Conservation (phyloP, 2,329 filamentous ascomycete species). For the Ophidiomyces ophidiicola region DNA sequence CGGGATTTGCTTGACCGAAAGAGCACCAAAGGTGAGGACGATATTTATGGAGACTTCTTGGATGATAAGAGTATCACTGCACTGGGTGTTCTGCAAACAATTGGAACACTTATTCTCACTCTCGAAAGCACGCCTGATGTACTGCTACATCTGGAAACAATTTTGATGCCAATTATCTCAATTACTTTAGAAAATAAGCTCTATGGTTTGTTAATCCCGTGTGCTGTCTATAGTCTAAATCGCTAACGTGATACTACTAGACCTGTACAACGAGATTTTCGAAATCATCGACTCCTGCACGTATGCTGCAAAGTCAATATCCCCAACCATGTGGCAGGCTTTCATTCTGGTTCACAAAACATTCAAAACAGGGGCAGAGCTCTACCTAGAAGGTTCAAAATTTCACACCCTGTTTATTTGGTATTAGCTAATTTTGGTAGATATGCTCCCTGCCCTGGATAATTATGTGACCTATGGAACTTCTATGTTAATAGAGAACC, state of each 20-base stretch:
- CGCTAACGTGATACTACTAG: conserved; percentile 30
- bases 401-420: background rate
- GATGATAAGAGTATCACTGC: conserved; percentile 99
- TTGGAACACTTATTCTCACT: conserved; percentile 91
- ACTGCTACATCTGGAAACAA: conserved; percentile 81
- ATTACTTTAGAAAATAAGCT: conserved; percentile 96
- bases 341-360: conserved; percentile 94
- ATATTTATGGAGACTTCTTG: conserved; percentile 75
- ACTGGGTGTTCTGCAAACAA: conserved; percentile 89
- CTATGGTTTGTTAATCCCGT: conserved; percentile 55
- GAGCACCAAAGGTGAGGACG: conserved; percentile 57
- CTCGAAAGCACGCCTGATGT: conserved; percentile 96
- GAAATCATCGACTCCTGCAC: conserved; percentile 99
- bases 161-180: conserved; percentile 92
- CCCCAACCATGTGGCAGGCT: conserved; percentile 94
- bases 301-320: conserved; percentile 91
- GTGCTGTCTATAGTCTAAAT: too few species aligned
- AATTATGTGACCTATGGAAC: conserved; percentile 95
- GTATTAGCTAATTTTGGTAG: conserved; percentile 29
- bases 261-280: conserved; percentile 95
- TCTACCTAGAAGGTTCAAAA: conserved; percentile 63
- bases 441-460: conserved; percentile 95
- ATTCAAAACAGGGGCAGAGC: conserved; percentile 91
- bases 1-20: conserved; percentile 83
- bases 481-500: conserved; percentile 66